Percentiles rank a stretch among this genome's conserved stretches.
These are phyloP conservation scores for Trypanosoma brucei DNA, from an alignment of 208 protist species.

Conservation along the genomic window DNA sequence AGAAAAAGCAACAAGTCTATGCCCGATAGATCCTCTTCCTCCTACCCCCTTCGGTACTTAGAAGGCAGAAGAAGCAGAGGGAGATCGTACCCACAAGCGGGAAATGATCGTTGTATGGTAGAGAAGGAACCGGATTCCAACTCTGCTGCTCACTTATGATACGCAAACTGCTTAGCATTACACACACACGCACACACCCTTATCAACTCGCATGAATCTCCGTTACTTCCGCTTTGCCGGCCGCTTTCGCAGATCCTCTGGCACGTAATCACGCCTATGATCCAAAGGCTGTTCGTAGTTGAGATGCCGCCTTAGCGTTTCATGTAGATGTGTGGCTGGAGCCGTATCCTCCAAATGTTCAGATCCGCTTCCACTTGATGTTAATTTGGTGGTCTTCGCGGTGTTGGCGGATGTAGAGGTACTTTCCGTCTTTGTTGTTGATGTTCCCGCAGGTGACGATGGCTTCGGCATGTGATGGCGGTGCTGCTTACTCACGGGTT, in stretches of 20 bases:
- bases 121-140: no score
- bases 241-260: conserved; percentile 12
- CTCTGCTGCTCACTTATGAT: no score
- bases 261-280: background rate
- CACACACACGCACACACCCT: no score
- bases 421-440: conserved; percentile 1
- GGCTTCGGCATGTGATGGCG: background rate
- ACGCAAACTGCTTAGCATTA: no score
- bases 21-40: no score
- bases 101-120: no score
- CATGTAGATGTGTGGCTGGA: conserved; percentile 9
- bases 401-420: background rate
- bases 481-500: background rate
- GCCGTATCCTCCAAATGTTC: conserved; percentile 2
- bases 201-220: no score
- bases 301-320: conserved; percentile 3
- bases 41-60: no score
- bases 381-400: conserved; percentile 9
- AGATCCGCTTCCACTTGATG: conserved; percentile 6
- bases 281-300: conserved; percentile 4
- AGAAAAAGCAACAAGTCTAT: no score
- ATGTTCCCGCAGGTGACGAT: conserved; percentile 7
- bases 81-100: no score
- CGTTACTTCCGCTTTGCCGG: background rate
- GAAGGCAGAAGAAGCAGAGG: no score